Evolutionary conservation across 2,329 filamentous ascomycete genomes (phyloP).

Genomic region (Ceratocystis lukuohia): DNA sequence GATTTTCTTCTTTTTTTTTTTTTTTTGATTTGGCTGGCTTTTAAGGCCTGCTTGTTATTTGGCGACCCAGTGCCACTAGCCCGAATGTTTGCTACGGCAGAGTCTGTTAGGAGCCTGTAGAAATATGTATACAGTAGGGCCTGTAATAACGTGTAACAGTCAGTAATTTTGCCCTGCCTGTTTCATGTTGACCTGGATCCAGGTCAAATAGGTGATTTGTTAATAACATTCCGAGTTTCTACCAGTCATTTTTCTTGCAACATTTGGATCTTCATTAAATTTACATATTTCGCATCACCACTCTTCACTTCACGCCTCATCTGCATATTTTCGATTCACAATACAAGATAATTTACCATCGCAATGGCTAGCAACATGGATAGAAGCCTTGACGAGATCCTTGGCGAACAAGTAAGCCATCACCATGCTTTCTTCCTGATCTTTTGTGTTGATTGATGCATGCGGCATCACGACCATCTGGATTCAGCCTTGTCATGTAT

Average conservation of each 20-base stretch:
- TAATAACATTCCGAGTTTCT: background rate
- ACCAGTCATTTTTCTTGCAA: slow-evolving; percentile 2
- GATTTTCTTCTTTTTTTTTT: too few species aligned
- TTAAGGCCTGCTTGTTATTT: background rate
- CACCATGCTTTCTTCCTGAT: background rate
- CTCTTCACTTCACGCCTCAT: background rate
- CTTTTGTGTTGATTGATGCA: background rate
- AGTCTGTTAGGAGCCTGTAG: background rate
- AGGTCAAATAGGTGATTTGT: background rate
- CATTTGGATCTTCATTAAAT: slow-evolving; percentile 13
- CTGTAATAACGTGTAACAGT: background rate
- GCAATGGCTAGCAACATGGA: slow-evolving; percentile 36
- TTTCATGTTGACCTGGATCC: slow-evolving; percentile 13
- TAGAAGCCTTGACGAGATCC: slow-evolving; percentile 44
- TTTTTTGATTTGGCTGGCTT: background rate
- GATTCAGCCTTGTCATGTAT: slow-evolving; percentile 10
- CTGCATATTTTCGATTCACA: background rate
- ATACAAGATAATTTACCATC: background rate
- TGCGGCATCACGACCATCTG: background rate
- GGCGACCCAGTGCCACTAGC: background rate
- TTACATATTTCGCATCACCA: background rate
- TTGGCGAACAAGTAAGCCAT: slow-evolving; percentile 34
- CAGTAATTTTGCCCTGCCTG: background rate
- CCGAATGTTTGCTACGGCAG: background rate
- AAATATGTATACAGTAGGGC: background rate